These are phyloP conservation scores for Epipyxis sp. DNA, from an alignment of 108 stramenopile species.

Conservation along the genomic window DNA sequence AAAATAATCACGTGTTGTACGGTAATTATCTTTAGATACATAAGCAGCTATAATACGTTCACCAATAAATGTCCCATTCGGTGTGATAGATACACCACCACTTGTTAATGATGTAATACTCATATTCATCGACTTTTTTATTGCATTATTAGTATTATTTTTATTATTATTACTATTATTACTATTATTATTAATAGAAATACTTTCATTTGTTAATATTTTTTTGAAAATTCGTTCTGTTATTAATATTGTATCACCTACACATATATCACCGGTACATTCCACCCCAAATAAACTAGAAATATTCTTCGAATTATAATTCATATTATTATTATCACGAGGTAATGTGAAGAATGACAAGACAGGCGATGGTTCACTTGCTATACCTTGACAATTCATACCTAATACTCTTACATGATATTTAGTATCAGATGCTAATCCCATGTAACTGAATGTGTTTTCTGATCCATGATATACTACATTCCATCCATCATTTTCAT, in stretches of 20 bases:
- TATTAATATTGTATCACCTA: conserved; percentile 41
- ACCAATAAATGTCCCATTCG: background rate
- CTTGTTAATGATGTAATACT: background rate
- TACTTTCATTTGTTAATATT: background rate
- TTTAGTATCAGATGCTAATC: background rate
- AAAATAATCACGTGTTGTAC: background rate
- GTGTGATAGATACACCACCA: background rate
- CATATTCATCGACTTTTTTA: too few species aligned
- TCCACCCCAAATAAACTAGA: conserved; percentile 27
- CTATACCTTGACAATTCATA: conserved; percentile 13
- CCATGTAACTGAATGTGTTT: background rate
- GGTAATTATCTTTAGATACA: conserved; percentile 21
- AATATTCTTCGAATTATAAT: conserved; percentile 1
- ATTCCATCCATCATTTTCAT: background rate
- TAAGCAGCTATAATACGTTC: conserved; percentile 33
- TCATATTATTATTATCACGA: background rate
- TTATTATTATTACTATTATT: background rate
- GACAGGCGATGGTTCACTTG: conserved; percentile 1
- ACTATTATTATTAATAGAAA: background rate
- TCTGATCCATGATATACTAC: background rate
- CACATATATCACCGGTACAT: conserved; percentile 36
- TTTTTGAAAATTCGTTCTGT: conserved; percentile 36
- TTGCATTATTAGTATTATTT: background rate
- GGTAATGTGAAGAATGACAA: background rate
- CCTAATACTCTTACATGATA: conserved; percentile 23